Evolutionary conservation across 2,329 filamentous ascomycete genomes (phyloP), one percentile per base, ranked within the genome.

Genomic region (Aspergillus versicolor): DNA sequence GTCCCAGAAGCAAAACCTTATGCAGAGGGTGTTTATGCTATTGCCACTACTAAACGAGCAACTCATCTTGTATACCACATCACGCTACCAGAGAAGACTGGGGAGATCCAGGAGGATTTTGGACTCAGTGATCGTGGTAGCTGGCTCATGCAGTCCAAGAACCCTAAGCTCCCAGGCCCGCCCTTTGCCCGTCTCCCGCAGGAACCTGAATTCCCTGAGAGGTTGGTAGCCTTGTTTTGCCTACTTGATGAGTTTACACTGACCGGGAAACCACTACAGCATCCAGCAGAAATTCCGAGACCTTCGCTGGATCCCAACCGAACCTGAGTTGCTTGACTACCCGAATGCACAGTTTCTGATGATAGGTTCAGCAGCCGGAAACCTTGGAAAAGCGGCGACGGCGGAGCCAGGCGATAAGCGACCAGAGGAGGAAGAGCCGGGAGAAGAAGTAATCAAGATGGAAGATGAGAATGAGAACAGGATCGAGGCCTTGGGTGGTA

Each of bases 11-110:
- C 89, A 1, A 87, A 83, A 0, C 89, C 90, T 0, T 80, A 92
- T n/a, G 92, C 87, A 0, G 91, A 96, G 71, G 92, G 92, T 0
- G 85, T 96, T 0, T 96, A 96, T 65, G 88, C 88, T 0, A 86
- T 96, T 52, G 91, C 88, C 0, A 85, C 83, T 2, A 90, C 88
- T 0, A 86, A 85, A 1, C 79, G 87, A 0, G 84, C 88, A 47
- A 90, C 86, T 2, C 91, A 96, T 65, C 79, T 97, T 8, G 89
- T 83, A 0, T 96, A 96, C 67, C 83, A 92, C 57, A 77, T 92
- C 47, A 96, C 90, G 0, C 81, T 93, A 27, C 91, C 91, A 0
- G 76, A 82, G 3, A 77, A 89, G 57, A 70, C 90, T 2, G 88
- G 87, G 1, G 84, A 91, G 49, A 81, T 94, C 0, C 91, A 96